These are phyloP conservation scores for Globisporangium canariense DNA, from an alignment of 352 stramenopile species.

Conservation along the genomic window DNA sequence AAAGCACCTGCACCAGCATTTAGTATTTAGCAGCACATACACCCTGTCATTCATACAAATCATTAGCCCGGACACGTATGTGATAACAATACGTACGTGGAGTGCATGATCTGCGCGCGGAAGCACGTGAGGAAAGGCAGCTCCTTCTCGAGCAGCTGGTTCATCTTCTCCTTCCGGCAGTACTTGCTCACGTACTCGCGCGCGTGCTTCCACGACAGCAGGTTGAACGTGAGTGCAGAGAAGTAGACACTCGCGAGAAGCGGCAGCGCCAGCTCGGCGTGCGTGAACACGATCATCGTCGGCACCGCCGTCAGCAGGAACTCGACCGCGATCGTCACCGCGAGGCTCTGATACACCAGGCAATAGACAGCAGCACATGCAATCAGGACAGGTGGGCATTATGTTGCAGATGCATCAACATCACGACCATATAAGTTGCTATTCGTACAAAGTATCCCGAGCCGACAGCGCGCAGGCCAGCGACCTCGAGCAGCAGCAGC, in stretches of 20 bases:
- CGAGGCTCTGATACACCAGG: conserved; percentile 32
- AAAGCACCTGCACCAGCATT: conserved; percentile 48
- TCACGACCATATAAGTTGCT: neutral
- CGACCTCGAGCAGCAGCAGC: conserved; percentile 68
- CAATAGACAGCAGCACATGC: neutral
- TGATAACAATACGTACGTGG: conserved; percentile 43
- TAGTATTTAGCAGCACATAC: neutral
- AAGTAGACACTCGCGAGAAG: conserved; percentile 59
- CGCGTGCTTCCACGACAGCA: conserved; percentile 69
- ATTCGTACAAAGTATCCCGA: conserved; percentile 43
- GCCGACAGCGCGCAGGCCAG: conserved; percentile 51
- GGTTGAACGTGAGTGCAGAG: conserved; percentile 42
- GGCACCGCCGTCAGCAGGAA: conserved; percentile 65
- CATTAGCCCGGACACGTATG: neutral
- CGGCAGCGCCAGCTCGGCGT: conserved; percentile 51
- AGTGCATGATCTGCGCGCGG: conserved; percentile 78
- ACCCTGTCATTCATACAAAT: neutral
- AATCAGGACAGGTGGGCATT: neutral
- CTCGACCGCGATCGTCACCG: conserved; percentile 59
- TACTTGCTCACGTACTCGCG: conserved; percentile 72
- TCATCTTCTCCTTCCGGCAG: conserved; percentile 83
- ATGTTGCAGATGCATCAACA: neutral
- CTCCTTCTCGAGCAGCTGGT: conserved; percentile 64
- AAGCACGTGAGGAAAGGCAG: conserved; percentile 79
- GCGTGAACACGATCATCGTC: conserved; percentile 72